Evolutionary conservation across 2,329 filamentous ascomycete species (phyloP), one percentile per base, ranked within the genome.

Genomic region (Colletotrichum paranaense): DNA sequence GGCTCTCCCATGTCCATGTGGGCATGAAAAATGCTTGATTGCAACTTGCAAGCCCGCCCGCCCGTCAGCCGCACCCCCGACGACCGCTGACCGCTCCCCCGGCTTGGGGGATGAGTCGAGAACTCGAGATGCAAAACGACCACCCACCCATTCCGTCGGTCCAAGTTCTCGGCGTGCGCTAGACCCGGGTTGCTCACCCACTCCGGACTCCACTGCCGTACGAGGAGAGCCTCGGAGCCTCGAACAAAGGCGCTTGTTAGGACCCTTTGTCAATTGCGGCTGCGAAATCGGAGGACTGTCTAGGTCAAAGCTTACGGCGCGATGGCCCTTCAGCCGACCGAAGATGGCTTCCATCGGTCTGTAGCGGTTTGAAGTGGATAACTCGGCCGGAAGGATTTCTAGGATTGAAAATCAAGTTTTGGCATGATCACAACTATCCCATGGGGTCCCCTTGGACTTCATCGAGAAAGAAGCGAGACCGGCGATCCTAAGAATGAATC

Each of bases 301-400:
- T 22, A n/a, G 38, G 67, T 16, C 8, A 6, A 38, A 30, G 30
- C 32, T 7, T 24, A 16, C 64, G 49, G 57, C 56, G 46, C 35
- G 8, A 56, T 26, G 52, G 22, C 52, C 26, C 12, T 69, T 65
- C 55, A 30, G 60, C 60, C 56, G 60, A 64, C 60, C 14, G 30
- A n/a, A 53, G 4, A 55, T 49, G 70, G 70, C 56, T 73, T 65
- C 35, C 67, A 26, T 62, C 67, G 70, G 60, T 65, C 70, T 70
- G 67, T 19, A 12, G 60, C 67, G 70, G 70, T 28, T 64, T 22
- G 30, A 60, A 53, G 59, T 64, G 70, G 70, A 46, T 68, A 30
- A 63, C 42, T 49, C 19, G 42, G 42, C 42, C 42, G 42, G 42
- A 49, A 49, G 42, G 42, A 49, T 49, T 49, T n/a, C 4, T 4